Evolutionary conservation across 2,329 filamentous ascomycete species (phyloP).

Genomic region (Colletotrichum sp.): DNA sequence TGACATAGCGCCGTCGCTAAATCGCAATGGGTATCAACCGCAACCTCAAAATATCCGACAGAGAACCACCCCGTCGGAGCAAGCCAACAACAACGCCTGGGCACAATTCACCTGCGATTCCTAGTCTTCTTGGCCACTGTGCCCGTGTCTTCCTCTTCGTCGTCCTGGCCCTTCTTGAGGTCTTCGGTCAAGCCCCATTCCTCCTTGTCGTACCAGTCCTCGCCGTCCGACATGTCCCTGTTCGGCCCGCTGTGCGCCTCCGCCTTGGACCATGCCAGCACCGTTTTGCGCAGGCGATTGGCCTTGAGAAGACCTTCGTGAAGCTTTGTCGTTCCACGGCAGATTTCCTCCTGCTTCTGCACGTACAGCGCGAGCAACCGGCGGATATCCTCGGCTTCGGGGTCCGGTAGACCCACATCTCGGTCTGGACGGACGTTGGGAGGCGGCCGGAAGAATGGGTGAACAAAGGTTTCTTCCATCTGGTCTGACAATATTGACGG

Average conservation of each 20-base stretch:
- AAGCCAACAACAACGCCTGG: background rate
- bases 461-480: constrained; percentile 62
- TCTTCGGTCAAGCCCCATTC: constrained; percentile 79
- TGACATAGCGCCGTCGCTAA: constrained; percentile 1
- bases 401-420: constrained; percentile 72
- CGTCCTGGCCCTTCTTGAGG: constrained; percentile 81
- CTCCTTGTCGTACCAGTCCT: constrained; percentile 87
- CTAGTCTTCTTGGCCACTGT: constrained; percentile 64
- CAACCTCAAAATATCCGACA: constrained; percentile 2
- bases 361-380: constrained; percentile 77
- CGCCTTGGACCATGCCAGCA: constrained; percentile 78
- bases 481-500: constrained; percentile 12
- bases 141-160: constrained; percentile 77
- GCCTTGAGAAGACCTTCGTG: constrained; percentile 75
- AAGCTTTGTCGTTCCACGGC: constrained; percentile 71
- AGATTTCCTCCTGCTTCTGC: constrained; percentile 86
- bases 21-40: constrained; percentile 21
- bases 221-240: constrained; percentile 82
- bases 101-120: constrained; percentile 49
- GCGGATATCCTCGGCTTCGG: constrained; percentile 80
- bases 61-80: background rate
- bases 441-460: constrained; percentile 77
- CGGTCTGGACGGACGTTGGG: constrained; percentile 66
- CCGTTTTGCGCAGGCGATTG: constrained; percentile 72
- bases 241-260: constrained; percentile 73